Evolutionary conservation across 2,329 filamentous ascomycete species (phyloP), one percentile per base, ranked within the genome.

Genomic region (Cladosporium velox): DNA sequence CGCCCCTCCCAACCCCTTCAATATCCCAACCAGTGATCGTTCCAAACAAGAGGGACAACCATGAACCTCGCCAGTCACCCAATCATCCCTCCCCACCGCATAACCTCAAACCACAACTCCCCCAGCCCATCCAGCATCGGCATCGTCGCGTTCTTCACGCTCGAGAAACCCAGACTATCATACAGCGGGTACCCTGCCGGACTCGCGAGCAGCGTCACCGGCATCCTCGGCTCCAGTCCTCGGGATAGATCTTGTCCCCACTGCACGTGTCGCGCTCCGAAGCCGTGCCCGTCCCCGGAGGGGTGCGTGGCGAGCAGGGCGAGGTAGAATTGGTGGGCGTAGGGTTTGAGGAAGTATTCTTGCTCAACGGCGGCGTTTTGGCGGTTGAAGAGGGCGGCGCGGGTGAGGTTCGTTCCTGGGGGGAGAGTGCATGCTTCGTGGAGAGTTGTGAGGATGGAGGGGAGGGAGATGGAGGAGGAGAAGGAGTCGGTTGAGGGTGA

Each of bases 251-350:
- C 8, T 21, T 49, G 18, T 15, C 65, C 59, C 35, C 54, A 57
- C 4, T 24, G 7, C 5, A 62, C 41, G 14, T 66, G 65, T 28
- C 41, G 28, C 8, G 65, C 65, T 10, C 34, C 65, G 21, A 66
- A 63, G 10, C 65, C 65, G 14, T 66, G 26, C 0, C 65, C 65
- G 26, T 66, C 65, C 65, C 65, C 64, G 3, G 34, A 24, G 1
- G 65, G 65, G n/a, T 66, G 65, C 30, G 65, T 66, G 18, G 65
- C 65, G 5, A 66, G 59, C 7, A 64, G 51, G 12, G 59, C 51
- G 3, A 66, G 44, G 52, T 66, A 64, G 21, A 66, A 34, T 51
- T 66, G 65, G 12, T 28, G 52, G n/a, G 44, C 32, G 21, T 44
- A 44, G 44, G n/a, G 41, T 41, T 21, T 11, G 41, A 15, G 18